A percentile compares a stretch with the other conserved stretches of the same genome.
Evolutionary conservation across 192 early-diverging fungal species (phyloP).

Genomic region (Mortierella claussenii): DNA sequence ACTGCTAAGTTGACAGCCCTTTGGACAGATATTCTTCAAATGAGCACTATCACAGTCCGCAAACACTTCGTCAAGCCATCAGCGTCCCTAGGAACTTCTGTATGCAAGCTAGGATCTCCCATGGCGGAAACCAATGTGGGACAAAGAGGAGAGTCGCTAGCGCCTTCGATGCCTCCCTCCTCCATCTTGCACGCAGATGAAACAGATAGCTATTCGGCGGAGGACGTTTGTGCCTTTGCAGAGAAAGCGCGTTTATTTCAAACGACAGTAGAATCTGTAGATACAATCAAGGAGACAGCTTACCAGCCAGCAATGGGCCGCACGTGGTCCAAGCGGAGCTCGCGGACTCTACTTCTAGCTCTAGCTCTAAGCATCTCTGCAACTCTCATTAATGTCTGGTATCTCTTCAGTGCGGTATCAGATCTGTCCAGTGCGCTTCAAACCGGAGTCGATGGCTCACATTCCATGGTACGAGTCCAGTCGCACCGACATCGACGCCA

Average conservation of each 20-base stretch:
- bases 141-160: no score
- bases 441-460: not conserved
- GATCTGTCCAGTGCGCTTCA: not conserved
- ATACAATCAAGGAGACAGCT: no score
- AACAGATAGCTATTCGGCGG: not conserved
- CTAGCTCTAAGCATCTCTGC: not conserved
- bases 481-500: not conserved
- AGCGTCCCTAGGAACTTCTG: no score
- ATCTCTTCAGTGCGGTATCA: slow-evolving; percentile 13
- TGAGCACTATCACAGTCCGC: not conserved
- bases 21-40: not conserved
- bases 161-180: no score
- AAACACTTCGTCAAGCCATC: no score
- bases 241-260: not conserved
- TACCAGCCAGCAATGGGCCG: no score
- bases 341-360: not conserved
- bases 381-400: slow-evolving; percentile 16
- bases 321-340: no score
- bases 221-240: not conserved
- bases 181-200: no score
- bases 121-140: not conserved
- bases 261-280: not conserved
- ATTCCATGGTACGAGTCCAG: not conserved
- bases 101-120: not conserved
- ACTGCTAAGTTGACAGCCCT: not conserved